phyloP scores from a whole-genome alignment of 495 filamentous ascomycete genomes.

The Acidiella bohemica region DNA sequence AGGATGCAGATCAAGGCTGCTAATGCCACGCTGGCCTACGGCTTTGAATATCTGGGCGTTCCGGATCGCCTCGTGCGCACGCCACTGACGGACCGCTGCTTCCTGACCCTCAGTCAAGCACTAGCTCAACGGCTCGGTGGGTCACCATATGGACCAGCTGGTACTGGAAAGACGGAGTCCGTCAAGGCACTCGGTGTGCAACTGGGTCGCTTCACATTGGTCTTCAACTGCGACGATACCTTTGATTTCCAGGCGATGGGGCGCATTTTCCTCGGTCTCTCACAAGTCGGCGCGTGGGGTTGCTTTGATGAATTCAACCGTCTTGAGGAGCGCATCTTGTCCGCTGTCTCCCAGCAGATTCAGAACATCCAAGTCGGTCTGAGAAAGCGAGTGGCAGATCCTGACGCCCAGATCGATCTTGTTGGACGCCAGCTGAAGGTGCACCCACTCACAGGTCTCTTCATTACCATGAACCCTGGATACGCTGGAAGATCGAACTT shows the following conservation, averaged over 20 bases:
- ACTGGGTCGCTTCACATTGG: constrained; percentile 90
- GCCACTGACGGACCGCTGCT: constrained; percentile 92
- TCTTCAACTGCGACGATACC: constrained; percentile 98
- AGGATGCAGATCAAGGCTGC: constrained; percentile 91
- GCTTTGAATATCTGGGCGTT: constrained; percentile 95
- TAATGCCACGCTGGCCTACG: constrained; percentile 87
- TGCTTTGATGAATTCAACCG: constrained; percentile 99
- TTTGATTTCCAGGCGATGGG: constrained; percentile 99
- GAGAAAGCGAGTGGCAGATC: constrained; percentile 61
- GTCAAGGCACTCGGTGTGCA: constrained; percentile 96
- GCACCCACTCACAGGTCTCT: constrained; percentile 88
- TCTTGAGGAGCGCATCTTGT: constrained; percentile 90
- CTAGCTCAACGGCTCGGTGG: constrained; percentile 89
- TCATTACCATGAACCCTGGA: constrained; percentile 99
- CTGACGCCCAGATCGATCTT: constrained; percentile 78
- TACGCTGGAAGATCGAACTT: constrained; percentile 97
- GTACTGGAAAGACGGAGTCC: constrained; percentile 98
- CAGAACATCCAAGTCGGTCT: constrained; percentile 97
- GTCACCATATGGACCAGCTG: constrained; percentile 92
- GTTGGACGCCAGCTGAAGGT: constrained; percentile 79
- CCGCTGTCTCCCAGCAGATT: constrained; percentile 94
- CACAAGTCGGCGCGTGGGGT: constrained; percentile 97
- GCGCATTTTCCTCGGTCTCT: constrained; percentile 97
- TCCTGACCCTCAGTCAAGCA: constrained; percentile 91
- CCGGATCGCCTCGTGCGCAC: constrained; percentile 91